phyloP scores from a whole-genome alignment of 164 flowering plant genomes.

The Sedum album region DNA sequence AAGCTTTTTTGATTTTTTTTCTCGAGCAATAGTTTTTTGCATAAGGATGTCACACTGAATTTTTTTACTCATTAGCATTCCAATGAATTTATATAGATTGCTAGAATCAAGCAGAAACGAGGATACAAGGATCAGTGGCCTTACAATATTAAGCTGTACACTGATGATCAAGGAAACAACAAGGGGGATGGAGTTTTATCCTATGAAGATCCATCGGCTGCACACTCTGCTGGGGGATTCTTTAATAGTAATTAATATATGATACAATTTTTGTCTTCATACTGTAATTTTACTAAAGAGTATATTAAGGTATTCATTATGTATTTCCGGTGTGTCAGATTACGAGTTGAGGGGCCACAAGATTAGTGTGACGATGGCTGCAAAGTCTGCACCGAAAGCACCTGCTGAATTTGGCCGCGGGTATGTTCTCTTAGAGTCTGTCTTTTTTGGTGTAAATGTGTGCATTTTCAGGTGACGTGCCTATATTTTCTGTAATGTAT shows the following conservation, averaged over 20 bases:
- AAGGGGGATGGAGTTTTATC: slow-evolving; percentile 86
- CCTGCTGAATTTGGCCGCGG: slow-evolving; percentile 58
- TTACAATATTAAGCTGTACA: slow-evolving; percentile 79
- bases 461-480: background rate
- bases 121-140: slow-evolving; percentile 99
- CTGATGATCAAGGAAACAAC: slow-evolving; percentile 77
- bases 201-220: slow-evolving; percentile 98
- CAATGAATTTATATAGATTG: slow-evolving; percentile 43
- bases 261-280: background rate
- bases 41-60: background rate
- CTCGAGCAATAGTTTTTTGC: background rate
- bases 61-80: background rate
- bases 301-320: background rate
- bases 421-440: slow-evolving; percentile 23
- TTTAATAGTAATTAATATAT: slow-evolving; percentile 44
- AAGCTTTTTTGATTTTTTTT: background rate
- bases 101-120: slow-evolving; percentile 89
- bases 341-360: slow-evolving; percentile 76
- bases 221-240: slow-evolving; percentile 95
- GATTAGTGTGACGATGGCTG: slow-evolving; percentile 89
- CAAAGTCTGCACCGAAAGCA: slow-evolving; percentile 79
- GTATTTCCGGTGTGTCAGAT: slow-evolving; percentile 31
- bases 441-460: background rate
- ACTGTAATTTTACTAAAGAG: background rate
- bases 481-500: background rate